Conservation (phyloP, 768 basidiomycete genomes). For the Leccinum subtestaceum region DNA sequence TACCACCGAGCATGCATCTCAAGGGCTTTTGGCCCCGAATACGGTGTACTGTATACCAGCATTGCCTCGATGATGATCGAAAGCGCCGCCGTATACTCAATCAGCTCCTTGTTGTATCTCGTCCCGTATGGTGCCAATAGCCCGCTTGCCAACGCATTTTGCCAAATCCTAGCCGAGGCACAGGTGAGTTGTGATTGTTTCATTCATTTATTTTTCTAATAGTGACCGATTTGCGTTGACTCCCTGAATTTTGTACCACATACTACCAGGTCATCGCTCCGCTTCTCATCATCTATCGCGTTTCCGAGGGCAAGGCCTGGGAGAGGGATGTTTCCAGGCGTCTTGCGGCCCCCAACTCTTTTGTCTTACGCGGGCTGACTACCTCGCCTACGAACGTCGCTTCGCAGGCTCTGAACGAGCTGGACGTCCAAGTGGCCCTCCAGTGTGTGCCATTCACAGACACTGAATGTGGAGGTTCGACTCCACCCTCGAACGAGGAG, state of each 20-base stretch:
- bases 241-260: constrained; percentile 8
- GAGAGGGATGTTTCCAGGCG: constrained; percentile 5
- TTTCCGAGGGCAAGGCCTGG: constrained; percentile 36
- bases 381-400: not conserved
- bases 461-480: not conserved
- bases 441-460: not conserved
- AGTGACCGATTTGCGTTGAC: not conserved
- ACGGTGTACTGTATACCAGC: constrained; percentile 26
- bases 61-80: constrained; percentile 35
- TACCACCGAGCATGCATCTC: too few species aligned
- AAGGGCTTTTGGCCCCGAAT: too few species aligned
- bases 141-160: constrained; percentile 26
- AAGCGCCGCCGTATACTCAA: constrained; percentile 33
- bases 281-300: constrained; percentile 46
- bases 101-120: constrained; percentile 33
- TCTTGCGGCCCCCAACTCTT: not conserved
- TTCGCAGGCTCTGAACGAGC: not conserved
- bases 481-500: too few species aligned
- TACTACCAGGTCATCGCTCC: constrained; percentile 38
- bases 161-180: constrained; percentile 30
- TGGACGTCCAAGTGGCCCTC: constrained; percentile 16
- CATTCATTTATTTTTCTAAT: too few species aligned
- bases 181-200: constrained; percentile 19
- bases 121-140: constrained; percentile 24
- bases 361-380: constrained; percentile 12